A percentile compares a stretch with the other conserved stretches of the same genome.
Conservation (phyloP, 148 eudicot genomes). For the Nepenthes gracilis region DNA sequence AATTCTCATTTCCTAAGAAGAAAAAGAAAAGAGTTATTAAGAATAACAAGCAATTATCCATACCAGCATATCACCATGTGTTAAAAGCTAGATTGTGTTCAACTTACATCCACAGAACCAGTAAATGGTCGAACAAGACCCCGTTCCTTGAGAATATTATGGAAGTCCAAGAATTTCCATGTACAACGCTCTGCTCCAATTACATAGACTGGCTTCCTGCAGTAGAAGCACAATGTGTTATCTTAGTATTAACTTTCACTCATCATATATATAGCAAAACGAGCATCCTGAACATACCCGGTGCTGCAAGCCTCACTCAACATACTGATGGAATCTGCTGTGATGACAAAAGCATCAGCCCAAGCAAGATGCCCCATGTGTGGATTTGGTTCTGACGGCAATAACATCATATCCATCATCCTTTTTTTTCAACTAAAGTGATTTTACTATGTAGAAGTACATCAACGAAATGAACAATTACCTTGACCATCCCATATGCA, state of each 20-base stretch:
- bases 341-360: constrained; percentile 88
- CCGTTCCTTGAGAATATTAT: constrained; percentile 59
- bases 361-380: constrained; percentile 97
- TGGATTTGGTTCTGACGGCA: constrained; percentile 73
- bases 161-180: constrained; percentile 89
- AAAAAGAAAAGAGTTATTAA: not conserved
- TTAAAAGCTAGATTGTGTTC: not conserved
- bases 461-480: constrained; percentile 12
- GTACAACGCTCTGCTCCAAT: constrained; percentile 84
- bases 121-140: constrained; percentile 91
- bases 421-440: not conserved
- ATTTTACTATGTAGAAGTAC: not conserved
- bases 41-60: not conserved
- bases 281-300: constrained; percentile 43
- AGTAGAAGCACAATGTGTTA: constrained; percentile 5
- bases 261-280: not conserved
- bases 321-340: constrained; percentile 98
- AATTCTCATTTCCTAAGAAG: too few species aligned
- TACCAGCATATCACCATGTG: too few species aligned
- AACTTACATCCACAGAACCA: constrained; percentile 94
- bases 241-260: not conserved
- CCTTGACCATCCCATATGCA: constrained; percentile 96
- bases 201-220: constrained; percentile 94
- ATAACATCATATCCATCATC: constrained; percentile 2
- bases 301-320: constrained; percentile 97